Conservation (phyloP, 192 early-diverging fungal genomes). For the Backusella mclennaniae region DNA sequence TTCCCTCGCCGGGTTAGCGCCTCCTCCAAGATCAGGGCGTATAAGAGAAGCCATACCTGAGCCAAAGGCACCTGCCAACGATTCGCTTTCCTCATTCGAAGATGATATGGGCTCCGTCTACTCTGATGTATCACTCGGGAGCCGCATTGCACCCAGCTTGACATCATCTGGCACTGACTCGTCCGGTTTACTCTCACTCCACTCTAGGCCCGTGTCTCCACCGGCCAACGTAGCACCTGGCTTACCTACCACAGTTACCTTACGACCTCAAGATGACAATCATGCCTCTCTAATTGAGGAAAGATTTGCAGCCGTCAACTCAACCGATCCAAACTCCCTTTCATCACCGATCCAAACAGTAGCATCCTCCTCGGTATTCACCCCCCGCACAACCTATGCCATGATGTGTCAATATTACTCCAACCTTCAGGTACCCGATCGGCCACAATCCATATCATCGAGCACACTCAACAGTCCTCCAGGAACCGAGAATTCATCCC, state of each 20-base stretch:
- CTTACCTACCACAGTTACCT: conserved; percentile 7
- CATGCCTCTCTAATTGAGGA: conserved; percentile 16
- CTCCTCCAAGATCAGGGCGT: conserved; percentile 10
- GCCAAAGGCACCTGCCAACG: background rate
- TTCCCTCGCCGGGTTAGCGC: background rate
- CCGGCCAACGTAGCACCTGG: conserved; percentile 12
- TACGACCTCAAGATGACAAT: conserved; percentile 17
- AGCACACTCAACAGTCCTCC: background rate
- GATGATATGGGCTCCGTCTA: background rate
- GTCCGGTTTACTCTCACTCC: background rate
- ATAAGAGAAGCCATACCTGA: conserved; percentile 5
- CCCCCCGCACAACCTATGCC: conserved; percentile 7
- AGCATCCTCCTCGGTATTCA: conserved; percentile 20
- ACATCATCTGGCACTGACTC: conserved; percentile 21
- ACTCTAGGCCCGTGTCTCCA: conserved; percentile 23
- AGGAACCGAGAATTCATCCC: background rate
- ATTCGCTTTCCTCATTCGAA: conserved; percentile 5
- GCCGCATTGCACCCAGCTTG: conserved; percentile 20
- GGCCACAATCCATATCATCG: background rate
- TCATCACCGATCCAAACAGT: conserved; percentile 20
- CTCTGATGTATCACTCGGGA: conserved; percentile 10
- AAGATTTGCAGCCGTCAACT: background rate
- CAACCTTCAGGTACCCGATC: background rate
- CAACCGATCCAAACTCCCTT: background rate
- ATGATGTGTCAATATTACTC: background rate